Conservation (phyloP, 2,329 filamentous ascomycete species). For the Byssoonygena ceratinophila region DNA sequence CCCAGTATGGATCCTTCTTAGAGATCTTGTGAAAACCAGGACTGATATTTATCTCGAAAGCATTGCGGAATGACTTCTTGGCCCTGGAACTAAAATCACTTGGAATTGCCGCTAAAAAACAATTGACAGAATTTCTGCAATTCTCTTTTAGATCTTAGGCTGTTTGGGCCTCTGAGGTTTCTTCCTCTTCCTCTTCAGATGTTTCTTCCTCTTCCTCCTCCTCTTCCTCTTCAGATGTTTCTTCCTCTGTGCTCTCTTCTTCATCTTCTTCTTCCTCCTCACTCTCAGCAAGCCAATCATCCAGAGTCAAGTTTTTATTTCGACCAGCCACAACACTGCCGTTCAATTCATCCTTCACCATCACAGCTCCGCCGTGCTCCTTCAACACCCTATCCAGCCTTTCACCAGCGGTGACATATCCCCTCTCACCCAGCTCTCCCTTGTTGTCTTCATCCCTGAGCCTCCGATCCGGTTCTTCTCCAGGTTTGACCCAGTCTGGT, state of each 20-base stretch:
- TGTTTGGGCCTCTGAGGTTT: too few species aligned
- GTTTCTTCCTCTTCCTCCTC: slow-evolving; percentile 4
- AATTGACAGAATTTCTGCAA: too few species aligned
- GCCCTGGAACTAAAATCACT: too few species aligned
- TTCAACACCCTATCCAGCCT: slow-evolving; percentile 35
- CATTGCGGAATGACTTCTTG: too few species aligned
- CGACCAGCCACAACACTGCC: slow-evolving; percentile 3
- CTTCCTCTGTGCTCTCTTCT: slow-evolving; percentile 35
- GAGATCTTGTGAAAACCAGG: too few species aligned
- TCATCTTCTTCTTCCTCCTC: slow-evolving; percentile 45
- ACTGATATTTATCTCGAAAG: too few species aligned
- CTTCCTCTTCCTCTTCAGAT: slow-evolving; percentile 7
- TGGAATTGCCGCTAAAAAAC: too few species aligned
- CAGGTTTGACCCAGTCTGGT: slow-evolving; percentile 73
- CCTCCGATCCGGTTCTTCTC: slow-evolving; percentile 64
- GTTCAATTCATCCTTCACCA: slow-evolving; percentile 37
- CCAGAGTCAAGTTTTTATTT: slow-evolving; percentile 63
- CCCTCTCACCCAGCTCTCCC: slow-evolving; percentile 31
- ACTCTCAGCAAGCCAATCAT: slow-evolving; percentile 82
- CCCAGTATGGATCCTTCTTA: too few species aligned
- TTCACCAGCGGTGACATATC: slow-evolving; percentile 41
- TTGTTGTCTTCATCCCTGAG: slow-evolving; percentile 53
- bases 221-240: slow-evolving; percentile 32
- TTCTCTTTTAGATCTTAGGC: too few species aligned
- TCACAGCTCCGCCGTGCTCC: slow-evolving; percentile 30